A percentile compares a stretch with the other conserved stretches of the same genome.
Evolutionary conservation across 805 yeast genomes (phyloP).

Genomic region (Metschnikowia chrysomelidarum): DNA sequence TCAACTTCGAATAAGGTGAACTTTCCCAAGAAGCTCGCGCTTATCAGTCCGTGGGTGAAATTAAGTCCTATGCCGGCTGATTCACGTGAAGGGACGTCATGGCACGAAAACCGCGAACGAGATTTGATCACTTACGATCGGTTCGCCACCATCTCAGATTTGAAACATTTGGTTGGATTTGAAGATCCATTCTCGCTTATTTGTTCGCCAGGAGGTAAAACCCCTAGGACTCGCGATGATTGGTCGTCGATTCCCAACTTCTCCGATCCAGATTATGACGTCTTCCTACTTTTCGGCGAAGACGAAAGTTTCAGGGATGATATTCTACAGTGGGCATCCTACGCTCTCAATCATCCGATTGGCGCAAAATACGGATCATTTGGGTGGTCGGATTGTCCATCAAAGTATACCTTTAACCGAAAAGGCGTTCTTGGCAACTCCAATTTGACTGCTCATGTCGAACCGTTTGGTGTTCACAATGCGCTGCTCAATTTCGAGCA

Average conservation of each 20-base stretch:
- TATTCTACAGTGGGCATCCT: slow-evolving; percentile 30
- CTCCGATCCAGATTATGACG: slow-evolving; percentile 21
- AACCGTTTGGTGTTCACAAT: slow-evolving; percentile 18
- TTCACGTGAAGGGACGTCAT: slow-evolving; percentile 29
- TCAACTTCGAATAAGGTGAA: no score
- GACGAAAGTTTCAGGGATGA: slow-evolving; percentile 43
- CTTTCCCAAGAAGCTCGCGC: slow-evolving; percentile 25
- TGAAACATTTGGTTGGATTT: slow-evolving; percentile 6
- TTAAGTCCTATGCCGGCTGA: slow-evolving; percentile 21
- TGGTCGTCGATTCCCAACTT: slow-evolving; percentile 34
- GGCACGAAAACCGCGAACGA: slow-evolving; percentile 25
- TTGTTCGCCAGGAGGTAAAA: slow-evolving; percentile 24
- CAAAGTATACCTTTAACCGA: slow-evolving; percentile 22
- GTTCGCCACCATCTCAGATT: slow-evolving; percentile 3
- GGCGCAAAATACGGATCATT: slow-evolving; percentile 26
- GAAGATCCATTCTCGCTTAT: slow-evolving; percentile 13
- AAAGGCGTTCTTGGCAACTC: slow-evolving; percentile 17
- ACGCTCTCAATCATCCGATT: slow-evolving; percentile 29
- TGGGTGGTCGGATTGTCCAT: slow-evolving; percentile 15
- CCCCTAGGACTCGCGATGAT: slow-evolving; percentile 21
- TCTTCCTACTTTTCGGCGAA: slow-evolving; percentile 35
- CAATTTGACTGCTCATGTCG: slow-evolving; percentile 14
- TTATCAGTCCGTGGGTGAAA: slow-evolving; percentile 39
- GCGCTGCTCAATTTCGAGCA: slow-evolving; percentile 14
- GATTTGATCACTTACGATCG: slow-evolving; percentile 12